phyloP scores from a whole-genome alignment of 2,329 filamentous ascomycete species.

The Colletotrichum eremochloae region DNA sequence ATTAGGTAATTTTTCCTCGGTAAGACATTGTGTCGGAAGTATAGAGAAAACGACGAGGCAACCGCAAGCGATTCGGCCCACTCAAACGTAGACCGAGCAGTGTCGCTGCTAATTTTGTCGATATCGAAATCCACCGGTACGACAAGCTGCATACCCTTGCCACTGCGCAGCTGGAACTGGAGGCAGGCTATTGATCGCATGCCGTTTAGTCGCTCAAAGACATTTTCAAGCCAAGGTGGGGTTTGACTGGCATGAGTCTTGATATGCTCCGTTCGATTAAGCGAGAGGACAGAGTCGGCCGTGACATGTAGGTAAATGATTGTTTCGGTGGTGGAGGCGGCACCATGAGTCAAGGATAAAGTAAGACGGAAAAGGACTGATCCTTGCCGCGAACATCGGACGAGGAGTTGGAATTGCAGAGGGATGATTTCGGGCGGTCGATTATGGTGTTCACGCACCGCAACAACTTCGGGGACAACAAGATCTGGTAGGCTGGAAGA shows the following conservation, averaged over 20 bases:
- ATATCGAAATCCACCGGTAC: neutral
- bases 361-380: conserved; percentile 8
- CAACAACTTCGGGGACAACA: neutral
- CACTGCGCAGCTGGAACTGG: conserved; percentile 5
- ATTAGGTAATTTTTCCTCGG: neutral
- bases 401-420: conserved; percentile 6
- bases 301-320: neutral
- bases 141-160: conserved; percentile 1
- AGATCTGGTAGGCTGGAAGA: neutral
- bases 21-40: conserved; percentile 18
- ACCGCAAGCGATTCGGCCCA: neutral
- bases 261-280: neutral
- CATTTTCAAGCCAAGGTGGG: conserved; percentile 2
- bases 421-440: conserved; percentile 1
- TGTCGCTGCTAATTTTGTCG: neutral
- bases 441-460: conserved; percentile 19
- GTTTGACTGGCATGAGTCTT: neutral
- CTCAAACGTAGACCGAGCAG: neutral
- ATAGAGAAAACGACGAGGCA: conserved; percentile 18
- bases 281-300: neutral
- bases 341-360: neutral
- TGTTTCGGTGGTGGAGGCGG: neutral
- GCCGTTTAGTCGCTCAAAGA: neutral
- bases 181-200: conserved; percentile 16
- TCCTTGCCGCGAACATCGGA: neutral